Base-by-base conservation (phyloP, 441 rosid species). In the Daphne laureola region DNA sequence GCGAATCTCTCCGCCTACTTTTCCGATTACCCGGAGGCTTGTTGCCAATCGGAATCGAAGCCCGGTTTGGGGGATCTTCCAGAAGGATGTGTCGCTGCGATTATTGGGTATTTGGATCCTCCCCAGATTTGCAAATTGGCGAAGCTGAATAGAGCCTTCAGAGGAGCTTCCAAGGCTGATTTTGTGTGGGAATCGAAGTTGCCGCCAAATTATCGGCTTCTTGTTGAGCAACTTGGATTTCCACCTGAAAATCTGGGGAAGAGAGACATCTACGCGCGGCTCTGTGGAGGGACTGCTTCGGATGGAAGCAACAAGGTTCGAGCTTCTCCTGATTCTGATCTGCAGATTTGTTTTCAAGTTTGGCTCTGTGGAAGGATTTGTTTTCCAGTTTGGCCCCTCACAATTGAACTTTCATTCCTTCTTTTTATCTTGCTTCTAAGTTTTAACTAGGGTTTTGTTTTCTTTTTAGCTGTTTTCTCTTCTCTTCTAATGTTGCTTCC, bases 281-380 rank as follows among this genome's bases (percentile, higher is more conserved):
- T 92, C 17, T 84, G 78, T 61, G 62, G 76, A 51, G 64, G 63
- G 36, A 84, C 72, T 57, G 63, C 84, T 42, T 70, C 78, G 53
- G 98, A 89, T 50, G 73, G 68, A 40, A 90, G 78, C 59, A 69
- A 75, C 61, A 91, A 87, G 95, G 98, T 86, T 52, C 43, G 62
- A 14, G 12, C 27, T 65, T 44, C 41, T 55, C 38, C 38, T 31
- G 25, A 21, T 21, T 21, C 25, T 21, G 25, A 21, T 2, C 11
- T 11, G 38, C 38, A 12, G 4, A 4, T 23, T 14, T 43, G 2
- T 21, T 38, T n/a, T 60, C 21, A 8, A 5, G 48, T 55, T 62
- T 61, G 59, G 65, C 44, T 11, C n/a, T n/a, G n/a, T n/a, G n/a
- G n/a, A n/a, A n/a, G n/a, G 4, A 4, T 23, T 14, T 43, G 2